Conservation (phyloP, 768 basidiomycete genomes). For the Trametes cingulata region DNA sequence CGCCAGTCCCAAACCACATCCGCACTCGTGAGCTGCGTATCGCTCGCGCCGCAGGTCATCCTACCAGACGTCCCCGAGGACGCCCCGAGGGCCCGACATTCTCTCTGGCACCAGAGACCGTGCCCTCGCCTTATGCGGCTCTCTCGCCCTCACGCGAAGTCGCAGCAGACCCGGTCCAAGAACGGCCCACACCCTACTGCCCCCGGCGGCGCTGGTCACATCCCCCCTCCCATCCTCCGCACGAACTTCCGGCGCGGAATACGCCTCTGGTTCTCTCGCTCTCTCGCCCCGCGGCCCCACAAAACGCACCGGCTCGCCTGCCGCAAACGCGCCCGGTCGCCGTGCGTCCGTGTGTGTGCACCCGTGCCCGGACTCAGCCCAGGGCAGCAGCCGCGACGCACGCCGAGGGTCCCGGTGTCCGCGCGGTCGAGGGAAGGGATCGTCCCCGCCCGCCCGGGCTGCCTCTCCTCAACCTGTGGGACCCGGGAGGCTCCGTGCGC, state of each 20-base stretch:
- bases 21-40: background rate
- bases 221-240: background rate
- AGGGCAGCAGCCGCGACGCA: background rate
- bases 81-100: conserved; percentile 16
- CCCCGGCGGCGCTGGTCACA: conserved; percentile 10
- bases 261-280: background rate
- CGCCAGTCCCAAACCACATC: background rate
- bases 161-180: background rate
- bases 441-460: background rate
- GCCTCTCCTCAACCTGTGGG: background rate
- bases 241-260: conserved; percentile 1
- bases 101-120: background rate
- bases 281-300: background rate
- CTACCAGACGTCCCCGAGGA: conserved; percentile 10
- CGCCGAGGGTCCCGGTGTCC: conserved; percentile 14
- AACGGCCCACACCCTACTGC: conserved; percentile 10
- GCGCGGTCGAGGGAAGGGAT: conserved; percentile 2
- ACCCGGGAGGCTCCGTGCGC: no score
- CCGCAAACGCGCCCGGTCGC: background rate
- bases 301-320: background rate
- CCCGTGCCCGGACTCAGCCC: no score
- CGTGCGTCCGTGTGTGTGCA: background rate
- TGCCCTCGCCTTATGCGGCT: conserved; percentile 6
- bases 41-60: background rate
- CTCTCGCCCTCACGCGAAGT: conserved; percentile 15